A percentile compares a stretch with the other conserved stretches of the same genome.
Conservation (phyloP, 306 rosid genomes). For the Citrullus amarus region DNA sequence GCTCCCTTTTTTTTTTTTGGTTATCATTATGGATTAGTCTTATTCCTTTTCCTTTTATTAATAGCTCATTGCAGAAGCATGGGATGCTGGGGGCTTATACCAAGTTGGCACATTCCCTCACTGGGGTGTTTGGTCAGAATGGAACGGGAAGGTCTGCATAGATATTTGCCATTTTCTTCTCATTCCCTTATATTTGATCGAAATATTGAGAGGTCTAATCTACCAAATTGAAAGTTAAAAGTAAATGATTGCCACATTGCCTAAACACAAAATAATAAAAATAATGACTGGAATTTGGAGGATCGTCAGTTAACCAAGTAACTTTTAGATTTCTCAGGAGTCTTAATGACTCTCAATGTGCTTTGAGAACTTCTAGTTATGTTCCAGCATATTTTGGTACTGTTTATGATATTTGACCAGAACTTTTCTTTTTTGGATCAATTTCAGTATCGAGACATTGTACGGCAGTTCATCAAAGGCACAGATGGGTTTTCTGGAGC, state of each 20-base stretch:
- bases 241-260: neutral
- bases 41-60: slow-evolving; percentile 18
- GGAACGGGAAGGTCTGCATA: slow-evolving; percentile 93
- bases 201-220: neutral
- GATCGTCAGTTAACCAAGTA: neutral
- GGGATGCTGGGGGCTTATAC: slow-evolving; percentile 96
- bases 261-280: neutral
- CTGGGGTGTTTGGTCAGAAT: slow-evolving; percentile 97
- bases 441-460: slow-evolving; percentile 79
- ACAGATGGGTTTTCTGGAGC: slow-evolving; percentile 91
- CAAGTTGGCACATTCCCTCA: slow-evolving; percentile 96
- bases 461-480: slow-evolving; percentile 90
- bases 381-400: neutral
- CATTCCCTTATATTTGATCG: neutral
- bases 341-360: neutral
- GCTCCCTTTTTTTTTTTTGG: neutral
- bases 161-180: slow-evolving; percentile 11
- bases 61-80: slow-evolving; percentile 96
- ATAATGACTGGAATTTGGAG: neutral
- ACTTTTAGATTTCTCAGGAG: neutral
- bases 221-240: neutral
- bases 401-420: neutral
- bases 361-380: neutral
- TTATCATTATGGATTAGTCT: neutral
- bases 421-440: slow-evolving; percentile 12